Base-by-base conservation (phyloP, 306 rosid genomes). In the Vicia faba region DNA sequence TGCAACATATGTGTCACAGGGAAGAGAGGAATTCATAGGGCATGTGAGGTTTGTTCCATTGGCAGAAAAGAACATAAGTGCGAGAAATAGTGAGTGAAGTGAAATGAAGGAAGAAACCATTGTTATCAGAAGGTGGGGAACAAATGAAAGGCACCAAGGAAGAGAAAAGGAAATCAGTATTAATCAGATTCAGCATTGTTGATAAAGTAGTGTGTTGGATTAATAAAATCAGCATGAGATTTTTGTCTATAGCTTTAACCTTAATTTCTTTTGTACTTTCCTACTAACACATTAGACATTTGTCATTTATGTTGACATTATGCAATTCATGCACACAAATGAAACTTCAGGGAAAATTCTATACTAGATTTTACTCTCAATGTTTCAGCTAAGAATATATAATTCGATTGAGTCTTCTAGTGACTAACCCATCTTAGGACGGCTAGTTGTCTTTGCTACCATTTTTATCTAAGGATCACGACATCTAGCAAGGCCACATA, bases 1-100 rank as follows among this genome's bases (percentile, higher is more conserved):
- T 0, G 89, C 40, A 1, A 84, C 85, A 7, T 85, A 89, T 2
- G 96, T 60, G 1, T 76, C 48, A 57, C 89, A 89, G 1, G 76
- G 70, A 29, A 73, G 56, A 25, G 66, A 56, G 38, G 79, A 49
- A 65, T 81, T 75, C 9, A 60, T 56, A 60, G 85, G 64, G 78
- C 85, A 74, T 18, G 85, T 48, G 7, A 79, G 83, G 76, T 63
- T 72, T 70, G 81, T 23, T 49, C 74, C 75, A 46, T 48, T 26
- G 46, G 77, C 26, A 66, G 64, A 55, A 69, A 39, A 74, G 45
- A 79, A 54, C 56, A 76, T 35, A 31, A 78, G 53, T 36, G 77
- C 61, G 60, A 75, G 35, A 60, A 63, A 66, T 56, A 69, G 48
- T 10, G 77, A 10, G 6, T 36, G 48, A 44, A 51, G 33, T 48